phyloP scores from a whole-genome alignment of 441 rosid genomes.

The Gossypium davidsonii region DNA sequence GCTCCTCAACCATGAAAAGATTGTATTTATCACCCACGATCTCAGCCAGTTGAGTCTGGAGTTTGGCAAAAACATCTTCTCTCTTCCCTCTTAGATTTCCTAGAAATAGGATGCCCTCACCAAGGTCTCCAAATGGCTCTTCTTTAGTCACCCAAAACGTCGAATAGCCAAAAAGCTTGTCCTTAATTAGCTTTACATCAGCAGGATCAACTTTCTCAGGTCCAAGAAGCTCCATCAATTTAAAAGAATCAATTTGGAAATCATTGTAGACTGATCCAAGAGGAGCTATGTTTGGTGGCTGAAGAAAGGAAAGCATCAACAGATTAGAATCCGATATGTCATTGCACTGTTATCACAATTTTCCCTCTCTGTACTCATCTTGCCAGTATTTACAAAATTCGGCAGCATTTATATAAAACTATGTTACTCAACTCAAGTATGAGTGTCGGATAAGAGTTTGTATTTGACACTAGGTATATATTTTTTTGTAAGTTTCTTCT shows the following conservation, averaged over 20 bases:
- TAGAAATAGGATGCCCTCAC: slow-evolving; percentile 82
- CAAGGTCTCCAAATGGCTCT: slow-evolving; percentile 96
- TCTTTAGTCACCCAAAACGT: slow-evolving; percentile 98
- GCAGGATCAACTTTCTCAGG: slow-evolving; percentile 91
- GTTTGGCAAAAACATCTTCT: slow-evolving; percentile 77
- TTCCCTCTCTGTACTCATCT: background rate
- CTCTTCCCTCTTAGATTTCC: slow-evolving; percentile 85
- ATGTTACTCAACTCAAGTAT: background rate
- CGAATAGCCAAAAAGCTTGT: slow-evolving; percentile 83
- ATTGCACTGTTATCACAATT: slow-evolving; percentile 4
- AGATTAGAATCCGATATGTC: slow-evolving; percentile 13
- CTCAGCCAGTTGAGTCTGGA: slow-evolving; percentile 61
- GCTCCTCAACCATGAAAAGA: slow-evolving; percentile 94
- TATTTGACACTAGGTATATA: background rate
- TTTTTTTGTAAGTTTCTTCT: too few species aligned
- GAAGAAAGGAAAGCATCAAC: slow-evolving; percentile 21
- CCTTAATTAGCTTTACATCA: slow-evolving; percentile 79
- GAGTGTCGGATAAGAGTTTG: background rate
- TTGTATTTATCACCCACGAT: slow-evolving; percentile 69
- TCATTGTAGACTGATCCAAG: slow-evolving; percentile 59
- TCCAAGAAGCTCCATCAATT: slow-evolving; percentile 93
- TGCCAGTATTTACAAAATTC: background rate
- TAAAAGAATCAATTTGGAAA: slow-evolving; percentile 88
- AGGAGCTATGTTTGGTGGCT: slow-evolving; percentile 57
- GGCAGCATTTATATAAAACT: background rate